Conservation (phyloP, 1,139 yeast species). For the Protomyces pachydermus region DNA sequence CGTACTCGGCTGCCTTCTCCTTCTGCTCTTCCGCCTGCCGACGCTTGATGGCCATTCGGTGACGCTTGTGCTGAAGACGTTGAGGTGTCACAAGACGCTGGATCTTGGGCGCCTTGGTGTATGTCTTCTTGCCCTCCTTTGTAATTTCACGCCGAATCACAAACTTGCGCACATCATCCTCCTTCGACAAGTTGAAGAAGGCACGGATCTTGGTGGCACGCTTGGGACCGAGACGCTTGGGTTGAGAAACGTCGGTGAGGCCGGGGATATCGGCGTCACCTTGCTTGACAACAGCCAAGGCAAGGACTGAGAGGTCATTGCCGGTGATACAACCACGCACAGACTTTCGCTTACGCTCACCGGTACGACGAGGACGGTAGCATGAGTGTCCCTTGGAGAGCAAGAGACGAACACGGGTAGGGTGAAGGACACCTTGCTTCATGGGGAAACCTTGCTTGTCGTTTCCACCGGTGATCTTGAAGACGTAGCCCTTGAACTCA, state of each 20-base stretch:
- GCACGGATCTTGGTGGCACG: conserved; percentile 99
- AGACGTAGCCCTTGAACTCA: conserved; percentile 98
- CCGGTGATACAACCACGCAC: conserved; percentile 99
- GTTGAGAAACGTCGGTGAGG: conserved; percentile 86
- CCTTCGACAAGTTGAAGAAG: conserved; percentile 97
- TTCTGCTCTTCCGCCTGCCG: conserved; percentile 97
- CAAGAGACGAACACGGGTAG: conserved; percentile 97
- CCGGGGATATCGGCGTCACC: conserved; percentile 96
- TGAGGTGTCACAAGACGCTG: conserved; percentile 99
- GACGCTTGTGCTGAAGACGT: conserved; percentile 99
- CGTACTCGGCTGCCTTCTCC: conserved; percentile 99
- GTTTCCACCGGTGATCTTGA: conserved; percentile 99
- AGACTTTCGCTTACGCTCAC: conserved; percentile 99
- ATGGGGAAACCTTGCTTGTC: conserved; percentile 99
- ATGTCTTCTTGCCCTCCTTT: conserved; percentile 65
- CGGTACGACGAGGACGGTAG: conserved; percentile 99
- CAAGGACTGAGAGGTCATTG: conserved; percentile 91
- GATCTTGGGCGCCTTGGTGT: conserved; percentile 99
- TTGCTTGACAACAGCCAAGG: conserved; percentile 92
- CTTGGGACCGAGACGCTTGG: conserved; percentile 99
- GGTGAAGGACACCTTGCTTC: conserved; percentile 96
- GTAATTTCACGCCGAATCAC: conserved; percentile 97
- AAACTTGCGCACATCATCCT: conserved; percentile 90
- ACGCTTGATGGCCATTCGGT: conserved; percentile 86
- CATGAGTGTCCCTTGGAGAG: conserved; percentile 93